Base-by-base conservation (phyloP, 306 rosid genomes). In the Gillenia trifoliata region DNA sequence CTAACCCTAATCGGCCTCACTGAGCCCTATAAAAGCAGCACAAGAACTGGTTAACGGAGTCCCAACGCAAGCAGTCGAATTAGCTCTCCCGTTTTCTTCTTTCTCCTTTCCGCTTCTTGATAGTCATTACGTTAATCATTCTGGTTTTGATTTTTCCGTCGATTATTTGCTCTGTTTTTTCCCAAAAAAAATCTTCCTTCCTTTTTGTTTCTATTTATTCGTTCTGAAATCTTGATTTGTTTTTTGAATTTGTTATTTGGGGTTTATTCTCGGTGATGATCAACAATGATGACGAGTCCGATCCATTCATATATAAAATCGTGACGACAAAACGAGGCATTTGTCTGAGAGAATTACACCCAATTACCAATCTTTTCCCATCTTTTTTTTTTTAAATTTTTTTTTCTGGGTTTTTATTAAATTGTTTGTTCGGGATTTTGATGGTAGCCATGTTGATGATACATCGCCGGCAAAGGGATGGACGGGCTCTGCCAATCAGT, bases 251-350 rank as follows among this genome's bases (percentile, higher is more conserved):
- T 23, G 79, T 12, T 6, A 1, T 8, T 26, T 65, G 29, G 74
- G 77, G 82, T 71, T 75, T 75, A n/a, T 79, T 87, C 96, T 88
- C 93, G 1, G 81, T 91, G 96, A 91, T 91, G 91, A 91, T 80
- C 71, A 82, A 77, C 52, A 64, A 33, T 6, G 96, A 91, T 91
- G 96, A 91, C 96, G 96, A 91, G 96, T 88, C 96, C 73, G 91
- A 91, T 87, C 79, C 62, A 78, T 88, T 92, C 96, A 90, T 90
- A 85, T 86, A 74, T 73, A 68, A 68, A 85, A 77, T 70, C 28
- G 77, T 91, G 93, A 88, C 83, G 96, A 91, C 93, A 79, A 84
- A 76, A 47, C 91, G 96, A 91, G 96, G 96, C 96, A 88, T 91
- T 91, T 91, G 96, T 91, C 92, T 91, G 93, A 91, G 96, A 87